Evolutionary conservation across 2,329 filamentous ascomycete species (phyloP).

Genomic region (Venturia asperata): DNA sequence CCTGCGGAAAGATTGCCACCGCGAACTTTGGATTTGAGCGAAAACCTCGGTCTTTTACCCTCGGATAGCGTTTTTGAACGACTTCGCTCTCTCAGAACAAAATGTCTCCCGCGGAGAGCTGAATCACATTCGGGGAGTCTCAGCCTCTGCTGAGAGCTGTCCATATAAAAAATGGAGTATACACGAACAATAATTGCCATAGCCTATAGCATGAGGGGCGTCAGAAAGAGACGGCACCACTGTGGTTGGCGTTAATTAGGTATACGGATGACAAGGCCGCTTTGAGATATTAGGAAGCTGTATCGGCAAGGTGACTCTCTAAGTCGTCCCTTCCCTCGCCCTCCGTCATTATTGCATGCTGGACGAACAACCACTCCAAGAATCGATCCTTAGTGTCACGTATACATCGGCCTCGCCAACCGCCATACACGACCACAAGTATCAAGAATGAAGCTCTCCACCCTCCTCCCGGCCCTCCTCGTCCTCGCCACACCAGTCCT

Average conservation of each 20-base stretch:
- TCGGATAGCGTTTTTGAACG: too few relatives aligned
- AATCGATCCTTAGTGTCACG: background rate
- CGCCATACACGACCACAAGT: too few relatives aligned
- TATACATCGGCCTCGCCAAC: background rate
- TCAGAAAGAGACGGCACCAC: too few relatives aligned
- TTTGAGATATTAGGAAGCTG: background rate
- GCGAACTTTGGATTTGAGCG: too few relatives aligned
- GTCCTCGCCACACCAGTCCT: background rate
- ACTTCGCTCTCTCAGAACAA: too few relatives aligned
- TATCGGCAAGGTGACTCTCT: background rate
- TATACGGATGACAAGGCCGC: too few relatives aligned
- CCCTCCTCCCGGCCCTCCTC: background rate
- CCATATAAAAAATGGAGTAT: background rate
- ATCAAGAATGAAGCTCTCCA: background rate
- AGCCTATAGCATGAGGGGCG: background rate
- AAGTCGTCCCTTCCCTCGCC: too few relatives aligned
- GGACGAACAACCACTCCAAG: background rate
- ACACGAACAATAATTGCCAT: background rate
- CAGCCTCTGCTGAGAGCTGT: background rate
- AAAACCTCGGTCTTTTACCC: too few relatives aligned
- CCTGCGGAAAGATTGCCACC: background rate
- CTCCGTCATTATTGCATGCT: too few relatives aligned
- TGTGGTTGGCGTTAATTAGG: too few relatives aligned
- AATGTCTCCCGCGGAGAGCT: too few relatives aligned
- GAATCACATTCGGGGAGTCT: background rate